Percentiles rank a stretch among this genome's conserved stretches.
These are phyloP conservation scores for Allium sativum DNA, from an alignment of 106 monocot species.

Conservation along the genomic window DNA sequence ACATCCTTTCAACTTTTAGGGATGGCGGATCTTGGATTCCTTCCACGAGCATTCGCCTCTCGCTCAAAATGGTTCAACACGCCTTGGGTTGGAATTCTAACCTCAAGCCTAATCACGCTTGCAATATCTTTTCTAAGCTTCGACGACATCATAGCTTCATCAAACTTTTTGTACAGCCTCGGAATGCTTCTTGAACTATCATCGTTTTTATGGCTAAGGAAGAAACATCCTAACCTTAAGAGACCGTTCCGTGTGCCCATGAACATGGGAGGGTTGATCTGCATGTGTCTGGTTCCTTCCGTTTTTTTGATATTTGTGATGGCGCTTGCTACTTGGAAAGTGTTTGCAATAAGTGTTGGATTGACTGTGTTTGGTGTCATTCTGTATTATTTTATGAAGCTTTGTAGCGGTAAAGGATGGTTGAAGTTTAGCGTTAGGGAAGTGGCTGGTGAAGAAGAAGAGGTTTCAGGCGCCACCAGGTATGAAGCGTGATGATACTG, in stretches of 20 bases:
- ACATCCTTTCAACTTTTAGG: conserved; percentile 75
- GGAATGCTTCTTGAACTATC: conserved; percentile 86
- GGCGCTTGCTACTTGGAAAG: conserved; percentile 53
- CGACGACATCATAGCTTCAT: conserved; percentile 59
- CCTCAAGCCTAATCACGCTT: conserved; percentile 59
- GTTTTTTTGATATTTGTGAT: conserved; percentile 59
- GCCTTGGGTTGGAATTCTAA: conserved; percentile 62
- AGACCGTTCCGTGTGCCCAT: conserved; percentile 71
- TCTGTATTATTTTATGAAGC: conserved; percentile 33
- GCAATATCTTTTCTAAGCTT: conserved; percentile 77
- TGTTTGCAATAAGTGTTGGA: conserved; percentile 38
- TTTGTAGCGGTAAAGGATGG: conserved; percentile 32
- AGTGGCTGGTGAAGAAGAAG: conserved; percentile 10
- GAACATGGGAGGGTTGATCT: conserved; percentile 23
- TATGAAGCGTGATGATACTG: background rate
- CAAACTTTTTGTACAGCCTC: conserved; percentile 85
- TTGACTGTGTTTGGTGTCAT: conserved; percentile 36
- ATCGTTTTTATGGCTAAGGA: conserved; percentile 58
- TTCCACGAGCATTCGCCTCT: conserved; percentile 40
- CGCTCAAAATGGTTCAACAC: conserved; percentile 62
- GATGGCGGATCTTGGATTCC: conserved; percentile 78
- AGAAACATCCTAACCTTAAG: conserved; percentile 40
- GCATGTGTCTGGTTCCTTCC: conserved; percentile 65
- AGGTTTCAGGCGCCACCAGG: conserved; percentile 2
- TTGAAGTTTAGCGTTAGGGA: conserved; percentile 31